Evolutionary conservation across 768 basidiomycete genomes (phyloP).

Genomic region (Tylopilus vinaceipallidus): DNA sequence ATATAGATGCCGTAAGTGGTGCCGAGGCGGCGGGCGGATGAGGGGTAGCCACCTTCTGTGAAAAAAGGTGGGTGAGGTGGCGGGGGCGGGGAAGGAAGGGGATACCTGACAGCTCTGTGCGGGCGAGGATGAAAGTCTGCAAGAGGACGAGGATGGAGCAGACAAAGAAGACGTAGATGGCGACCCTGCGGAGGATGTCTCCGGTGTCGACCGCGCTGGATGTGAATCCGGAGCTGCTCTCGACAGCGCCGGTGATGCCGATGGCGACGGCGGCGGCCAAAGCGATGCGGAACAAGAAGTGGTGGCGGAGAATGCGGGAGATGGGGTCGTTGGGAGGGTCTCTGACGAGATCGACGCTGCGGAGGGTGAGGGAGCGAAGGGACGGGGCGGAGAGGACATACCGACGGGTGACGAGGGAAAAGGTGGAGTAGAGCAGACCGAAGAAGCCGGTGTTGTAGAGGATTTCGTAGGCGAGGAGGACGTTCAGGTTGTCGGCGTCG

Average conservation of each 20-base stretch:
- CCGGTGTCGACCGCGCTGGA: constrained; percentile 13
- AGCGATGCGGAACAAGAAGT: constrained; percentile 24
- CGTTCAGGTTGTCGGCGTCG: constrained; percentile 20
- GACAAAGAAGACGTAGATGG: constrained; percentile 31
- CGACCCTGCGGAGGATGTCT: constrained; percentile 25
- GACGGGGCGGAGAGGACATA: constrained; percentile 6
- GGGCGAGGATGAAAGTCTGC: constrained; percentile 20
- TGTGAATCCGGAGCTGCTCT: constrained; percentile 5
- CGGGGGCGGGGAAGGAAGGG: not conserved
- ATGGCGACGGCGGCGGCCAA: constrained; percentile 26
- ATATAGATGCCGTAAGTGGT: constrained; percentile 19
- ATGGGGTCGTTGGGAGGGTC: constrained; percentile 18
- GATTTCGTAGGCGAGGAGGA: constrained; percentile 30
- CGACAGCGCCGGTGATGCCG: constrained; percentile 29
- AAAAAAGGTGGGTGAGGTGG: not conserved
- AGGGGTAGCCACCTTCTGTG: constrained; percentile 11
- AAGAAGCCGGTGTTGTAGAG: constrained; percentile 38
- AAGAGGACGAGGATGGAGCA: constrained; percentile 22
- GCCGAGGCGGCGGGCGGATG: constrained; percentile 8
- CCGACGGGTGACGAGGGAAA: constrained; percentile 30
- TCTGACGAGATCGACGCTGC: constrained; percentile 12
- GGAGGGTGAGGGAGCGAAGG: not conserved
- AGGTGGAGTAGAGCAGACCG: constrained; percentile 28
- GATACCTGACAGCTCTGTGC: constrained; percentile 15
- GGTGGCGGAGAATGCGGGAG: constrained; percentile 16